A percentile compares a stretch with the other conserved stretches of the same genome.
These are phyloP conservation scores for Zalerion maritima DNA, from an alignment of 495 filamentous ascomycete genomes.

Conservation along the genomic window DNA sequence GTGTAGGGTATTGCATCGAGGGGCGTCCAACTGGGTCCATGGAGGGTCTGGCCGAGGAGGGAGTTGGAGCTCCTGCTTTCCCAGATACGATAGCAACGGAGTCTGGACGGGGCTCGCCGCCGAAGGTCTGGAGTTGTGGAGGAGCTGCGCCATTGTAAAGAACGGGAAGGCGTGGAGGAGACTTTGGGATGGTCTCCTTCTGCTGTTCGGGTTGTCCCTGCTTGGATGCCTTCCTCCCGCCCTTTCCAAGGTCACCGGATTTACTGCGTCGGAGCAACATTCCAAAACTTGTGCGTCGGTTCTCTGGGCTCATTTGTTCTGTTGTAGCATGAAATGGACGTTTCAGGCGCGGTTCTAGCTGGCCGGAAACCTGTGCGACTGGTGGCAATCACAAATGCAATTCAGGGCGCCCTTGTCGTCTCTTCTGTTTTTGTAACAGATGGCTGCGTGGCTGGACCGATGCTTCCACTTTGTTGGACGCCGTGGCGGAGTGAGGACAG, in stretches of 20 bases:
- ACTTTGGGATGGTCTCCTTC: constrained; percentile 49
- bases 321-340: constrained; percentile 11
- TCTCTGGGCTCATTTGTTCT: constrained; percentile 26
- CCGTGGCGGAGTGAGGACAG: too few species aligned
- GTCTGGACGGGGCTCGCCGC: constrained; percentile 54
- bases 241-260: constrained; percentile 55
- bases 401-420: too few species aligned
- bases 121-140: constrained; percentile 54
- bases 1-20: constrained; percentile 26
- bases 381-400: too few species aligned
- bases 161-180: constrained; percentile 68
- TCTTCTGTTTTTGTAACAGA: too few species aligned
- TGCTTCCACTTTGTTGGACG: too few species aligned
- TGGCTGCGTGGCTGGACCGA: too few species aligned
- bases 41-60: constrained; percentile 14
- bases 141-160: constrained; percentile 47
- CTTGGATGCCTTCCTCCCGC: constrained; percentile 51
- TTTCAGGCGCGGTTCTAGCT: too few species aligned
- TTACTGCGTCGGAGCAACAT: constrained; percentile 69
- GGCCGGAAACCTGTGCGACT: too few species aligned
- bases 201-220: constrained; percentile 55
- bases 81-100: constrained; percentile 48
- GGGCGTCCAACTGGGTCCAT: constrained; percentile 22
- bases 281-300: constrained; percentile 40
- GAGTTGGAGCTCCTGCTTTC: constrained; percentile 25